These are phyloP conservation scores for Fraxinus angustifolia DNA, from an alignment of 305 asterid species.

Conservation along the genomic window DNA sequence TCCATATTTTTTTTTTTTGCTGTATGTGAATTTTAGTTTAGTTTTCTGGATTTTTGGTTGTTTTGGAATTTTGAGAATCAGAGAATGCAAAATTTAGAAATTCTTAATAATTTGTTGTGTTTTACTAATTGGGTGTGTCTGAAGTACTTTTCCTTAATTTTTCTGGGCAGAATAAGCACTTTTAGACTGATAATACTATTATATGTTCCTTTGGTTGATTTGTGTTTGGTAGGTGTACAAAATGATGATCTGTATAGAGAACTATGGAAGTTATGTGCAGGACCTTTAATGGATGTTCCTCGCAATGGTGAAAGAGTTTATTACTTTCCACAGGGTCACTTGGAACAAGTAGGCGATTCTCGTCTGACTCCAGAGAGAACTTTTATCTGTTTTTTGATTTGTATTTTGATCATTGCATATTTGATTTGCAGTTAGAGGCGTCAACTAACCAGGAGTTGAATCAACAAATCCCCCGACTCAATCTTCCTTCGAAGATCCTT, in stretches of 20 bases:
- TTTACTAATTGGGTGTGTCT: background rate
- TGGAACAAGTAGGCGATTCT: slow-evolving; percentile 61
- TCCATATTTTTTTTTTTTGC: slow-evolving; percentile 1
- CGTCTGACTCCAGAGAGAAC: background rate
- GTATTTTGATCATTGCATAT: slow-evolving; percentile 11
- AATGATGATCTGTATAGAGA: slow-evolving; percentile 52
- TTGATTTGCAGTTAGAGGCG: slow-evolving; percentile 62
- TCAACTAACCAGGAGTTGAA: slow-evolving; percentile 65
- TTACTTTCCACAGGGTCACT: slow-evolving; percentile 89
- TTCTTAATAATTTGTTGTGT: background rate
- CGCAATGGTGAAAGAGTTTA: slow-evolving; percentile 52
- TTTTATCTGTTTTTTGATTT: background rate
- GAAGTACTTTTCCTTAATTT: background rate
- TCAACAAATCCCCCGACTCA: slow-evolving; percentile 57
- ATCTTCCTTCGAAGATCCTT: slow-evolving; percentile 75
- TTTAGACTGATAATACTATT: background rate
- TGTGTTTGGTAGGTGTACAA: slow-evolving; percentile 38
- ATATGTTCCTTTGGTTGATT: background rate
- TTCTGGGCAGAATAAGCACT: background rate
- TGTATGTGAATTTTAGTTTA: slow-evolving; percentile 2
- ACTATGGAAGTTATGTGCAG: slow-evolving; percentile 90
- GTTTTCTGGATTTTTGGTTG: background rate
- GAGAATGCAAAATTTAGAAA: background rate
- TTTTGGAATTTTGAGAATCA: background rate
- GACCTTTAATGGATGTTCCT: slow-evolving; percentile 78